Conservation (phyloP, 768 basidiomycete species). For the Pleurotus eryngii region DNA sequence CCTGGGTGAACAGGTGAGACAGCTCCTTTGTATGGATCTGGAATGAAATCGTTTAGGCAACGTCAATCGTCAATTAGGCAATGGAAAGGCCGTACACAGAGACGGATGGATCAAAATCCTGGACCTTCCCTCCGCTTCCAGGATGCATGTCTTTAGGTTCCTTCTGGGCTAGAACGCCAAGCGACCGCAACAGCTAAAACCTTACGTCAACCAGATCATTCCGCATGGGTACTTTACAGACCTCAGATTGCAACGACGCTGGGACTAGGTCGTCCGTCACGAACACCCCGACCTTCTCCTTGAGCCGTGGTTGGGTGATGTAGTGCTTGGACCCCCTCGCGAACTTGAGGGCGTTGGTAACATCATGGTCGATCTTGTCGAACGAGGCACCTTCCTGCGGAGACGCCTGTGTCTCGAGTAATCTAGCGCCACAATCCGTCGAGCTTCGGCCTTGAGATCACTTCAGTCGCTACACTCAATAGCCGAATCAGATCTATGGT, state of each 20-base stretch:
- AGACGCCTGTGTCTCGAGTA: neutral
- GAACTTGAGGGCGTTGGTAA: neutral
- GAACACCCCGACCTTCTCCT: slow-evolving; percentile 1
- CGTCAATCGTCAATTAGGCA: no score
- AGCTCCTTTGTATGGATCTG: slow-evolving; percentile 10
- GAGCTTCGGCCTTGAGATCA: neutral
- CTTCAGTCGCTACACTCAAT: neutral
- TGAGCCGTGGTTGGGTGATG: neutral
- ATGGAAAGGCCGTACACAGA: slow-evolving; percentile 6
- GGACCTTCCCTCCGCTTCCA: slow-evolving; percentile 11
- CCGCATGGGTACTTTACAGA: neutral
- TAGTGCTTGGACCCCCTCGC: neutral
- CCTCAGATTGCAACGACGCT: slow-evolving; percentile 10
- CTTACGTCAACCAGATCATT: neutral
- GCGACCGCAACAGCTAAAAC: neutral
- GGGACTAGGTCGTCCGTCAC: slow-evolving; percentile 11
- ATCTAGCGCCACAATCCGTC: neutral
- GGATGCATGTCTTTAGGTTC: slow-evolving; percentile 15
- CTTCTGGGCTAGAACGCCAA: slow-evolving; percentile 9
- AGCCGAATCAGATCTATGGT: neutral
- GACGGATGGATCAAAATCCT: slow-evolving; percentile 15
- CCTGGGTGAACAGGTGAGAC: neutral
- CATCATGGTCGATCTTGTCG: neutral
- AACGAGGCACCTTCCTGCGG: neutral
- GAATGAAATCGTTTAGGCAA: neutral